Percentiles rank a stretch among this genome's conserved stretches.
Evolutionary conservation across 1,139 yeast genomes (phyloP).

Genomic region (Yamadazyma triangularis): DNA sequence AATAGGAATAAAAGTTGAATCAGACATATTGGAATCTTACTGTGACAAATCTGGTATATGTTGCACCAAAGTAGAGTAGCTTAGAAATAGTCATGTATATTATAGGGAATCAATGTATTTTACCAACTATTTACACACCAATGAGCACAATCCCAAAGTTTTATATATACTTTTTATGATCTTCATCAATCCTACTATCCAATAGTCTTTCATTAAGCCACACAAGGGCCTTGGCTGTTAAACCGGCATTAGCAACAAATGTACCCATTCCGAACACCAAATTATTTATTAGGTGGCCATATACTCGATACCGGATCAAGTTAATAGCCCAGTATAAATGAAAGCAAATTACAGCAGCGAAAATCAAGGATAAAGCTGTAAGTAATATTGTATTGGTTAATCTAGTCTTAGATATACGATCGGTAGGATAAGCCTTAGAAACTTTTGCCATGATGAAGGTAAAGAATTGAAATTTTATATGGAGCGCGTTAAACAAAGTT

Average conservation of each 20-base stretch:
- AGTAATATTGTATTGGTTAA: conserved; percentile 32
- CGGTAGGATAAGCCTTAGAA: conserved; percentile 17
- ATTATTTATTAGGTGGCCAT: conserved; percentile 31
- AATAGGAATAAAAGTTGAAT: conserved; percentile 14
- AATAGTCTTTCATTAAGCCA: conserved; percentile 31
- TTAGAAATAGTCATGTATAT: too few relatives aligned
- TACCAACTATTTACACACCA: too few relatives aligned
- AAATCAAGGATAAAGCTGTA: conserved; percentile 25
- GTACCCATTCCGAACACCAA: conserved; percentile 40
- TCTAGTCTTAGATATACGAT: conserved; percentile 30
- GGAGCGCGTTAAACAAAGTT: too few relatives aligned
- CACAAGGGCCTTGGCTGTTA: conserved; percentile 24
- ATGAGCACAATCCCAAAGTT: neutral
- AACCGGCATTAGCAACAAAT: conserved; percentile 30
- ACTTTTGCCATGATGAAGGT: too few relatives aligned
- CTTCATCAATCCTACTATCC: conserved; percentile 38
- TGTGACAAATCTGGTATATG: conserved; percentile 25
- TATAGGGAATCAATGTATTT: too few relatives aligned
- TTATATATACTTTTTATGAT: conserved; percentile 42
- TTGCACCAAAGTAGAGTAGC: conserved; percentile 7
- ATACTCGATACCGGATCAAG: conserved; percentile 24
- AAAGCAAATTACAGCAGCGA: conserved; percentile 23
- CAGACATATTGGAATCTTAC: conserved; percentile 20
- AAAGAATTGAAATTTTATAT: too few relatives aligned
- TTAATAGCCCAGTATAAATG: conserved; percentile 36